Evolutionary conservation across 2,329 filamentous ascomycete genomes (phyloP).

Genomic region (Alternaria metachromatica): DNA sequence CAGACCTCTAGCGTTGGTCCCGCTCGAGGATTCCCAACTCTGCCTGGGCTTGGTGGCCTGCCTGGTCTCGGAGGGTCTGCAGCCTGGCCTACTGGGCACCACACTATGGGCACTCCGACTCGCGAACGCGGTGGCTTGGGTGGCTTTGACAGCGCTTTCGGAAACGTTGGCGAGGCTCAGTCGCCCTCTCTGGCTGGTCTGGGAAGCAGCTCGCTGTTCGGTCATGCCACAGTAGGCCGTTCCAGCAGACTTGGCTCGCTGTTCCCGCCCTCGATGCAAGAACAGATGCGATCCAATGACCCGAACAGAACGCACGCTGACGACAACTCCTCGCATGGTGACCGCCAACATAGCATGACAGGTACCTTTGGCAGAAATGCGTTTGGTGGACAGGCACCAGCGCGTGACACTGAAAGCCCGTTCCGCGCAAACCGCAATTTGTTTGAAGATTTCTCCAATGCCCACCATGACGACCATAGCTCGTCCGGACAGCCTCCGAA

Average conservation of each 20-base stretch:
- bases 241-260: conserved; percentile 84
- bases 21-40: conserved; percentile 69
- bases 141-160: conserved; percentile 66
- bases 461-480: conserved; percentile 36
- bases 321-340: conserved; percentile 54
- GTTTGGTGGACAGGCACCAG: conserved; percentile 53
- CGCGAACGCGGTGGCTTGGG: conserved; percentile 64
- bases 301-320: conserved; percentile 61
- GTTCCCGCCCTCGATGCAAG: conserved; percentile 88
- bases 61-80: conserved; percentile 64
- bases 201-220: conserved; percentile 70
- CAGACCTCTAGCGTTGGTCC: conserved; percentile 89
- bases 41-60: conserved; percentile 67
- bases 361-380: conserved; percentile 71
- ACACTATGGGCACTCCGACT: conserved; percentile 75
- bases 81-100: conserved; percentile 70
- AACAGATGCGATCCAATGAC: conserved; percentile 75
- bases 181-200: conserved; percentile 74
- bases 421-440: conserved; percentile 47
- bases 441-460: conserved; percentile 49
- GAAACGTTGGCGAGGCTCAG: conserved; percentile 77
- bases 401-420: conserved; percentile 51
- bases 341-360: conserved; percentile 57
- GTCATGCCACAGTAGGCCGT: conserved; percentile 70
- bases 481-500: conserved; percentile 26